These are phyloP conservation scores for Aspergillus vadensis DNA, from an alignment of 2,329 filamentous ascomycete genomes.

Conservation along the genomic window DNA sequence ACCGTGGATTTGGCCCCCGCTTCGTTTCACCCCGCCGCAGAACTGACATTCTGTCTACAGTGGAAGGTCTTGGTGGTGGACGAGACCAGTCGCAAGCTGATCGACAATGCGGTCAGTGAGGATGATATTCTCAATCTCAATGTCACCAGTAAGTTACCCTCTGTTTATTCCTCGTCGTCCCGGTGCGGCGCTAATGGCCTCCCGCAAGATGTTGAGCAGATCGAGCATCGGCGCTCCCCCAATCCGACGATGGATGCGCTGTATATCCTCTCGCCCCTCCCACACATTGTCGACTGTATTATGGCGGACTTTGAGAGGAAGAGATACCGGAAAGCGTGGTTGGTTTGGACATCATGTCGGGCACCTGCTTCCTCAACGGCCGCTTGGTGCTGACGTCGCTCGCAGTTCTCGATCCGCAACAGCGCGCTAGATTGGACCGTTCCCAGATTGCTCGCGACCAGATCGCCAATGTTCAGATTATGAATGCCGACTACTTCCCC, in stretches of 20 bases:
- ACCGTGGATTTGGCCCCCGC: constrained; percentile 14
- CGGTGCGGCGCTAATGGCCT: constrained; percentile 15
- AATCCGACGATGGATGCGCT: constrained; percentile 93
- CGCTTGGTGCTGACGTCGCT: constrained; percentile 23
- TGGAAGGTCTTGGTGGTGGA: constrained; percentile 98
- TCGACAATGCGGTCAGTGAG: constrained; percentile 89
- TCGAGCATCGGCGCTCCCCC: constrained; percentile 79
- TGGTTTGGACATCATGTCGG: constrained; percentile 80
- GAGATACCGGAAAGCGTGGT: constrained; percentile 74
- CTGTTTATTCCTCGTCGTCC: not conserved
- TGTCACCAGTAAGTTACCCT: constrained; percentile 70
- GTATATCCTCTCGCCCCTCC: constrained; percentile 82
- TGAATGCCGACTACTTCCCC: constrained; percentile 87
- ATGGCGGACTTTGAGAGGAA: constrained; percentile 87
- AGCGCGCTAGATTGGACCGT: constrained; percentile 73
- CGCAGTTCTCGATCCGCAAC: constrained; percentile 66
- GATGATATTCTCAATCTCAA: constrained; percentile 97
- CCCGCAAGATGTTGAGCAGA: constrained; percentile 80
- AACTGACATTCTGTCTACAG: constrained; percentile 52
- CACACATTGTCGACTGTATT: constrained; percentile 89
- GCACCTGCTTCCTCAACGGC: constrained; percentile 19
- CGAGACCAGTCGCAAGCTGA: constrained; percentile 75
- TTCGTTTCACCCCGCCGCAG: constrained; percentile 12
- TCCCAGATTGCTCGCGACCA: constrained; percentile 69
- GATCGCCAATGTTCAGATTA: constrained; percentile 76